Evolutionary conservation across 768 basidiomycete genomes (phyloP), one percentile per base, ranked within the genome.

Genomic region (Lactarius pseudohatsudake): DNA sequence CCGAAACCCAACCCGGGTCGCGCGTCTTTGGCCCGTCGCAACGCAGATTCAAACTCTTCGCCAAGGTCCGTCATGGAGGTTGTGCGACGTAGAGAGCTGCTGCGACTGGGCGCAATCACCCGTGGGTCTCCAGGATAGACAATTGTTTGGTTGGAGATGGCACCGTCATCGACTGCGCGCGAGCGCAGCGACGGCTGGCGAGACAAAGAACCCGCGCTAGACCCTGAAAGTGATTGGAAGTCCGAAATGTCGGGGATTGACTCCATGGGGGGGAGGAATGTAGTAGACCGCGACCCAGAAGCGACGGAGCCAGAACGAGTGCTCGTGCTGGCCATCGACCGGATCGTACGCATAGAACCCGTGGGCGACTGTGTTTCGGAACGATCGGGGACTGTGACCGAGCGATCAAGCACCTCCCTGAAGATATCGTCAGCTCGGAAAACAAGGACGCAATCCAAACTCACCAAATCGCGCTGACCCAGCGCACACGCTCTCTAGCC

Each of bases 401-500:
- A 79, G 18, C 85, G 84, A 71, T 92, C 87, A 20, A 94, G 81
- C 0, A 88, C 87, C 69, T 93, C 92, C 92, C 92, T 95, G 68
- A 40, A 62, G 20, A 62, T 15, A 34, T n/a, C 26, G 38, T 59
- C 45, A 55, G 28, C 53, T 28, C 9, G 9, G 26, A 10, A 22
- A 26, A 56, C 28, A 57, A 56, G 2, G 4, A 61, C 16, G 57
- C 43, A 30, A 13, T 32, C 62, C 15, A 57, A 53, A 66, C 86
- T 57, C 72, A 94, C 95, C 92, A 94, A 62, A 97, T 84, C 5
- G 92, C 85, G 72, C 91, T 91, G 15, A 96, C 93, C 95, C 95
- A 97, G 75, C 89, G 86, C 60, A 93, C 89, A 70, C 94, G 81
- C 75, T 95, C 91, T 65, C 90, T 76, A 8, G 94, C 83, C 69